Percentiles rank a stretch among this genome's conserved stretches.
Conservation (phyloP, 805 yeast genomes). For the Candida railenensis region DNA sequence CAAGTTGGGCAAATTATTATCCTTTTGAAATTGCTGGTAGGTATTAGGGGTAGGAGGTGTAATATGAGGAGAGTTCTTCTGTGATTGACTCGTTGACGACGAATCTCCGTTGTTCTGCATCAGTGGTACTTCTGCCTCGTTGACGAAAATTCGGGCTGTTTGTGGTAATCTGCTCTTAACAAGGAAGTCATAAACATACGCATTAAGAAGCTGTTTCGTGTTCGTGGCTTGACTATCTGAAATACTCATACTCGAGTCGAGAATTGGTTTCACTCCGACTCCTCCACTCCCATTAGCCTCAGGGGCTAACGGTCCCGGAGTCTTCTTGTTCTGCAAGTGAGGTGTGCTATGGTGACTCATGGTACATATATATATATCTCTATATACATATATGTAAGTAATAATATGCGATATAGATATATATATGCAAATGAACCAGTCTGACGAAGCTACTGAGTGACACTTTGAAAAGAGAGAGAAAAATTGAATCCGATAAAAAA, state of each 20-base stretch:
- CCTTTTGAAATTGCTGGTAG: conserved; percentile 28
- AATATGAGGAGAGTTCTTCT: conserved; percentile 25
- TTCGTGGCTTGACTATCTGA: conserved; percentile 48
- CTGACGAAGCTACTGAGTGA: background rate
- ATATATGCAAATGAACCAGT: background rate
- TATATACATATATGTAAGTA: background rate
- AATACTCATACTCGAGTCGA: conserved; percentile 25
- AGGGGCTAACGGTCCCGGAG: conserved; percentile 21
- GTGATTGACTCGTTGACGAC: conserved; percentile 4
- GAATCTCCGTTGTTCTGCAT: conserved; percentile 7
- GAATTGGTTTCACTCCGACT: conserved; percentile 15
- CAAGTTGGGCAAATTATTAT: conserved; percentile 47
- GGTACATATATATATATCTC: too few relatives aligned
- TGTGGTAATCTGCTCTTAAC: conserved; percentile 68
- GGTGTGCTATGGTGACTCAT: conserved; percentile 42
- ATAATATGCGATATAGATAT: background rate
- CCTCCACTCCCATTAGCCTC: too few relatives aligned
- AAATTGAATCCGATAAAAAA: background rate
- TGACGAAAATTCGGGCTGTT: conserved; percentile 71
- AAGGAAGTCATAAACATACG: conserved; percentile 83
- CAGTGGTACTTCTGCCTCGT: conserved; percentile 70
- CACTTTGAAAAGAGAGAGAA: background rate
- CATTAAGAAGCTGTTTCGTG: conserved; percentile 65
- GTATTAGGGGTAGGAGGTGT: conserved; percentile 21
- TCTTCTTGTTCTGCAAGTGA: conserved; percentile 29